Evolutionary conservation across 2,329 filamentous ascomycete species (phyloP).

Genomic region (Diplodia corticola): DNA sequence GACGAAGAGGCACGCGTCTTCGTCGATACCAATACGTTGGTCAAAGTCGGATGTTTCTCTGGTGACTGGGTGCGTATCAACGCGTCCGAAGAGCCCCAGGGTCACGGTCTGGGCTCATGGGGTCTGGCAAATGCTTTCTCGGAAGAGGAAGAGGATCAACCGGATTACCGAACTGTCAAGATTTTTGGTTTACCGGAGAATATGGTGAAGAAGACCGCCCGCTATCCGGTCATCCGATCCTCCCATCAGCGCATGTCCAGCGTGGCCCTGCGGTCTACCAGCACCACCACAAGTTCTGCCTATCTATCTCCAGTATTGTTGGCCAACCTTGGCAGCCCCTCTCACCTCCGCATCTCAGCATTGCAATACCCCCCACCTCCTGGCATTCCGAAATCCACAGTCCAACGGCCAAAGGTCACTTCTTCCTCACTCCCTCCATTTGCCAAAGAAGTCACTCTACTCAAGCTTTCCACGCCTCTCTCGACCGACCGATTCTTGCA

Average conservation of each 20-base stretch:
- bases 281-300: conserved; percentile 40
- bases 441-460: conserved; percentile 78
- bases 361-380: conserved; percentile 48
- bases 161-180: conserved; percentile 78
- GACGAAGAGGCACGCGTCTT: conserved; percentile 85
- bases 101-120: conserved; percentile 65
- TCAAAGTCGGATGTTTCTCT: conserved; percentile 92
- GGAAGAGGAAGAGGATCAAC: conserved; percentile 56
- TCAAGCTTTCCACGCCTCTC: conserved; percentile 85
- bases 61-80: conserved; percentile 95
- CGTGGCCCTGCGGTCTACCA: conserved; percentile 29
- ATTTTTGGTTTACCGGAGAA: conserved; percentile 86
- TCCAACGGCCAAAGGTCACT: conserved; percentile 46
- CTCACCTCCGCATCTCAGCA: conserved; percentile 76
- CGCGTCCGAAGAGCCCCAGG: conserved; percentile 69
- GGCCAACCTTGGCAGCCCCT: conserved; percentile 77
- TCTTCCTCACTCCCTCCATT: conserved; percentile 56
- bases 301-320: conserved; percentile 86
- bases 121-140: conserved; percentile 65
- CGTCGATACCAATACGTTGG: conserved; percentile 81
- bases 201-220: conserved; percentile 53
- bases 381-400: conserved; percentile 40
- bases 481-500: conserved; percentile 85
- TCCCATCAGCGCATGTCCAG: conserved; percentile 52
- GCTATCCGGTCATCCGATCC: conserved; percentile 55